Evolutionary conservation across 2,329 filamentous ascomycete genomes (phyloP).

Genomic region (Piedraia hortae): DNA sequence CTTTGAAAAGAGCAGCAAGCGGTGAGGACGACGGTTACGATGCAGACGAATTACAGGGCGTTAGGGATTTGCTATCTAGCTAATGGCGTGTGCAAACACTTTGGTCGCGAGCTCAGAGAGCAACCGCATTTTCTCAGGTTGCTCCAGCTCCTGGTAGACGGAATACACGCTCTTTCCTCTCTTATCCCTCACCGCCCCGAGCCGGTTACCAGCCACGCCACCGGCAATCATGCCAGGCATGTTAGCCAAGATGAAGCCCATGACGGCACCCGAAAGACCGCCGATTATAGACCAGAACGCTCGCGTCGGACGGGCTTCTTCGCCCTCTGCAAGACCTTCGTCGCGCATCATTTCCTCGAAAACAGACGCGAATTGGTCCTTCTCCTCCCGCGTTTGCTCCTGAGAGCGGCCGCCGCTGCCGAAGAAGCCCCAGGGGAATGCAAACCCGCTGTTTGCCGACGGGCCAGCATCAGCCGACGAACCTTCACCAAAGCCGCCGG

Average conservation of each 20-base stretch:
- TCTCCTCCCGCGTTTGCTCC: conserved; percentile 24
- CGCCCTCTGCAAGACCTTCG: conserved; percentile 40
- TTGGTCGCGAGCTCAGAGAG: conserved; percentile 63
- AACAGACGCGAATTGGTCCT: conserved; percentile 58
- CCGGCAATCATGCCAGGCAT: conserved; percentile 71
- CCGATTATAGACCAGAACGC: conserved; percentile 75
- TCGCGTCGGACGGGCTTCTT: conserved; percentile 30
- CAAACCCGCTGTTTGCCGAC: conserved; percentile 8
- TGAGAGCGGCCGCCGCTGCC: conserved; percentile 20
- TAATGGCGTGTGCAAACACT: conserved; percentile 58
- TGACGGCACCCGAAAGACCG: conserved; percentile 58
- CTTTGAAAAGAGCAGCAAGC: conserved; percentile 34
- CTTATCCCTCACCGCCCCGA: conserved; percentile 73
- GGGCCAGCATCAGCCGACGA: conserved; percentile 10
- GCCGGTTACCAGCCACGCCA: conserved; percentile 67
- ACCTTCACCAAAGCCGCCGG: conserved; percentile 18
- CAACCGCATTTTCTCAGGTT: conserved; percentile 52
- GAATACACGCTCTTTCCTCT: conserved; percentile 86
- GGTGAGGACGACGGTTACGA: conserved; percentile 44
- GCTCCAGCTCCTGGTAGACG: conserved; percentile 71
- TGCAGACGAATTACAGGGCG: conserved; percentile 41
- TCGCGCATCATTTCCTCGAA: conserved; percentile 28
- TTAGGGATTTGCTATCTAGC: conserved; percentile 28
- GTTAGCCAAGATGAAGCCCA: conserved; percentile 90
- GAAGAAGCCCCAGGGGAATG: conserved; percentile 53